Base-by-base conservation (phyloP, 306 rosid species). In the Senna siamea region DNA sequence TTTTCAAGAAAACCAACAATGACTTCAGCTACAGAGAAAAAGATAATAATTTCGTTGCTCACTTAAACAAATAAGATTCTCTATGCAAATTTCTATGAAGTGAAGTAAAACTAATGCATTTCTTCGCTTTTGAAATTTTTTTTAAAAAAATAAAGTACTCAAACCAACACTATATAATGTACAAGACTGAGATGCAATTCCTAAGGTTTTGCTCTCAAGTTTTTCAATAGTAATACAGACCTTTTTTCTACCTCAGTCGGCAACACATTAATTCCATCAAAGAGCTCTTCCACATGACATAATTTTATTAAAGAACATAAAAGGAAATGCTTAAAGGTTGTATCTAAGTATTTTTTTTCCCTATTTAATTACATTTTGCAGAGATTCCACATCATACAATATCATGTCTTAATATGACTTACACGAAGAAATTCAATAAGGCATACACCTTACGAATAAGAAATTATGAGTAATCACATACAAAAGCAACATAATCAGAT, bases 361-460 rank as follows among this genome's bases (percentile, higher is more conserved):
- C 56, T 12, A 66, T 67, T 47, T 20, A 64, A 8, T 52, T 17
- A 37, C 19, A 50, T 51, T 22, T 35, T 19, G 52, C 52, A 50
- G n/a, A 30, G 10, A 46, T 70, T 71, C 20, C 38, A 37, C 51
- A 20, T 20, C 59, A 54, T 53, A 35, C 53, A 72, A 58, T 51
- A 76, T 44, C 32, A 55, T n/a, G 10, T 34, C 13, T 59, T 13
- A 59, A 28, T 9, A 35, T 46, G 22, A 18, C 34, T 52, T 61
- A 65, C 26, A 41, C 26, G 70, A 50, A 60, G 76, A n/a, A 77
- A 37, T 19, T 60, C 17, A 40, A 56, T 7, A 28, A n/a, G 50
- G 47, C 58, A 52, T 19, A 19, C 13, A 19, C 19, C 15, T 20
- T 19, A 53, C 19, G 9, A 1, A 12, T 56, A 23, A 22, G 18